Base-by-base conservation (phyloP, 1,284 basidiomycete genomes). In the Apiotrichum montevideense region DNA sequence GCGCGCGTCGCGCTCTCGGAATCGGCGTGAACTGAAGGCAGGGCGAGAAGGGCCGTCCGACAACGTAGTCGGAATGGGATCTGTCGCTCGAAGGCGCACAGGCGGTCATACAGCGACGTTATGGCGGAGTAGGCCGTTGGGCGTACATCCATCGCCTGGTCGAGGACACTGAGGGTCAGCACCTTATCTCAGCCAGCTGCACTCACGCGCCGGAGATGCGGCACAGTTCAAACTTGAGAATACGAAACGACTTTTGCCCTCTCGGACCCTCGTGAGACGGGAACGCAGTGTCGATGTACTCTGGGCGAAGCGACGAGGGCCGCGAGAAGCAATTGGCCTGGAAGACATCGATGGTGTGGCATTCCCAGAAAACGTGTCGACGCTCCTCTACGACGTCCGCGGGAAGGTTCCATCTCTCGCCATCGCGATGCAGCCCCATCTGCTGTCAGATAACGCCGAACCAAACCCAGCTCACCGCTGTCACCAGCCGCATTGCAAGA, bases 351-450 rank as follows among this genome's bases (percentile, higher is more conserved):
- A 64, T 62, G 4, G 66, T 59, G 40, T 66, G 64, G 39, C 56
- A 62, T 49, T 67, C 64, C 66, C 66, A 67, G 48, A 67, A 67
- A 8, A 67, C 62, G 11, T 56, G 58, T 50, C 68, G 58, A 34
- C 72, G 58, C 46, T 73, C 71, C 46, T 73, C 65, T 2, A 68
- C 65, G 0, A 69, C 64, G 7, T 71, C 61, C 9, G 53, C 49
- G 0, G 67, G 65, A 5, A 75, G 61, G 40, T 69, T 68, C 73
- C 73, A 75, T 8, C 66, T 59, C 32, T 59, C 60, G 2, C 73
- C 73, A 57, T 75, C 73, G 6, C 70, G 63, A 53, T 75, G 72
- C 51, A 73, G 45, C 1, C 72, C 72, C 72, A 74, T 74, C 48
- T 50, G 37, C 4, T 29, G 32, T 50, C 15, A 50, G 39, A 61